A percentile compares a stretch with the other conserved stretches of the same genome.
These are phyloP conservation scores for Nicotiana undulata DNA, from an alignment of 257 asterid species.

Conservation along the genomic window DNA sequence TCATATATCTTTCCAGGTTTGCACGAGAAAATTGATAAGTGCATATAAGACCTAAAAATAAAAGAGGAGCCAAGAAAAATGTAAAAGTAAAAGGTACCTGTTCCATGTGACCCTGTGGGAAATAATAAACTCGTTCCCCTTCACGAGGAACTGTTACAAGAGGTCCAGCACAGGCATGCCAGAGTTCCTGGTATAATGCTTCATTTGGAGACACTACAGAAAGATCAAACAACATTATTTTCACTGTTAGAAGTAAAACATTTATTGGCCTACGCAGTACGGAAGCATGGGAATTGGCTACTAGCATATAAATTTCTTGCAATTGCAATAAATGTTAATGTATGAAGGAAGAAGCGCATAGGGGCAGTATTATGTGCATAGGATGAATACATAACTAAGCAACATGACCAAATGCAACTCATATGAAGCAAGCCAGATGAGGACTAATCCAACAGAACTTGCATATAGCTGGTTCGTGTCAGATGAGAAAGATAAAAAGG, in stretches of 20 bases:
- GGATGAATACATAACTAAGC: not conserved
- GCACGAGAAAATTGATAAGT: not conserved
- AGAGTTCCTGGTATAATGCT: conserved; percentile 75
- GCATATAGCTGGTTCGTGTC: not conserved
- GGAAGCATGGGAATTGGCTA: not conserved
- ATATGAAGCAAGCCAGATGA: not conserved
- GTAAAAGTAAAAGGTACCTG: conserved; percentile 43
- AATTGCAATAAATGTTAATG: not conserved
- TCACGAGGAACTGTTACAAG: conserved; percentile 85
- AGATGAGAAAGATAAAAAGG: not conserved
- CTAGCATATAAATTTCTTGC: not conserved
- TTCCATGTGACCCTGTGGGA: conserved; percentile 99
- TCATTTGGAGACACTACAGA: conserved; percentile 48
- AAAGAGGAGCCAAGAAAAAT: not conserved
- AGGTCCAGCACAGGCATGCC: conserved; percentile 99
- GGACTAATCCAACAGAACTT: not conserved
- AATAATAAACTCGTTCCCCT: conserved; percentile 84
- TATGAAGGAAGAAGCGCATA: not conserved
- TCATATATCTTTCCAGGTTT: not conserved
- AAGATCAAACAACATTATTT: not conserved
- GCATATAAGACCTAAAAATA: not conserved
- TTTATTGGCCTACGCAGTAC: not conserved
- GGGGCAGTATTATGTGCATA: not conserved
- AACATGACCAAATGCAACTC: not conserved
- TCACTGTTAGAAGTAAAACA: not conserved